Base-by-base conservation (phyloP, 352 stramenopile genomes). In the Globisporangium spiculum region DNA sequence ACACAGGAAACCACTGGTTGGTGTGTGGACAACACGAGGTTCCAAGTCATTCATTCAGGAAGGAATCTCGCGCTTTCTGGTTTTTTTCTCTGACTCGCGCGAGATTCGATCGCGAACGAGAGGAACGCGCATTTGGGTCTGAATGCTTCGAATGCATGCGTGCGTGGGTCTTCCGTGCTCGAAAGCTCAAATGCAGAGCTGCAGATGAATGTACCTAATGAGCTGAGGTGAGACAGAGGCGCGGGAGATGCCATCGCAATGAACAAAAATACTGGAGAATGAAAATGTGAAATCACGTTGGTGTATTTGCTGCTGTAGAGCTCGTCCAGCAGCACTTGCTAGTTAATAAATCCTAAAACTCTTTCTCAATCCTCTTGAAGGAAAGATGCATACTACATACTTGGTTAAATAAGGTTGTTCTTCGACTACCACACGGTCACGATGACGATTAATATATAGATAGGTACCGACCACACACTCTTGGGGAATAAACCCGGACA, bases 361-460 rank as follows among this genome's bases (percentile, higher is more conserved):
- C 41, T 50, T 18, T 50, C 41, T 60, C n/a, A 60, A 60, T 27
- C 36, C 16, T 38, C 26, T n/a, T 22, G n/a, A 54, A 4, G 18
- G 48, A 26, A 24, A 26, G 16, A 61, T 27, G 56, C 56, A 48
- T 22, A 61, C 55, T 22, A 61, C 56, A 99, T 89, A 20, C 98
- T 79, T 66, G 60, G 48, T 50, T 66, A 66, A 66, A 66, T 66
- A 59, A 48, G 46, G 27, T 34, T 34, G 4, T 38, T 30, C 18
- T 56, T 59, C 16, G 30, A 55, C 44, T 50, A 27, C 44, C 30
- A 56, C 10, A 24, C 26, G 16, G 30, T 41, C 27, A 50, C 14
- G 44, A 61, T 30, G 56, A 61, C 56, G 32, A 34, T 27, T 61
- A 32, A 61, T 32, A 61, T 48, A 61, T 48, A 32, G 27, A 61